Percentiles rank a stretch among this genome's conserved stretches.
phyloP scores from a whole-genome alignment of 78 protist species.

The Goniomonas avonlea region DNA sequence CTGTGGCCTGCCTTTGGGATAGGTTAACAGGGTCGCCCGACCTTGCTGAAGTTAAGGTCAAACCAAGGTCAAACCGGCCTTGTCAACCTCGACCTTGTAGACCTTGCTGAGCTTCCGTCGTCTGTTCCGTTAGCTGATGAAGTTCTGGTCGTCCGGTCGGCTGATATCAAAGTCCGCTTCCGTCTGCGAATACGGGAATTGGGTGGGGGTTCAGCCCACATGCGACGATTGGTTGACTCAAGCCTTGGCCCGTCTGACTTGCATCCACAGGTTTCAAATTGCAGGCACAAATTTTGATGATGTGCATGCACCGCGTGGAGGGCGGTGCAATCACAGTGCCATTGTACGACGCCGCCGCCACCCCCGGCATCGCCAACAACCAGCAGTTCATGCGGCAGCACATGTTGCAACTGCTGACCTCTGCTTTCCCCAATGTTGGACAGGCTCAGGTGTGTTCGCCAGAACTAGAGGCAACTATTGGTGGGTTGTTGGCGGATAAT shows the following conservation, averaged over 20 bases:
- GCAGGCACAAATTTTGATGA: conserved; percentile 33
- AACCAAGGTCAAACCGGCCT: too few species aligned
- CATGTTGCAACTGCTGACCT: background rate
- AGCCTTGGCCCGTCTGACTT: background rate
- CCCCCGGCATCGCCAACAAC: conserved; percentile 6
- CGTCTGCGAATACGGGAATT: background rate
- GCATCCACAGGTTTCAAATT: conserved; percentile 36
- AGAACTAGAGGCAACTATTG: background rate
- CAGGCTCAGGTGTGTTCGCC: background rate
- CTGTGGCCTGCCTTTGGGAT: too few species aligned
- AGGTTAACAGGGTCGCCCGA: too few species aligned
- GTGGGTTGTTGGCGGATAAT: background rate
- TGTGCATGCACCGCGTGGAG: conserved; percentile 4
- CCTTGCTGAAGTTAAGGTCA: too few species aligned
- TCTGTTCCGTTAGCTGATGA: conserved; percentile 1
- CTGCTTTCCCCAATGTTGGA: background rate
- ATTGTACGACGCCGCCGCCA: background rate
- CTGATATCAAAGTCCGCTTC: background rate
- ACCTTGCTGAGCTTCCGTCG: conserved; percentile 39
- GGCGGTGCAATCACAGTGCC: background rate
- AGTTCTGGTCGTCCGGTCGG: background rate
- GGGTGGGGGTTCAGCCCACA: background rate
- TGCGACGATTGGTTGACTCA: background rate
- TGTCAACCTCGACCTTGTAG: too few species aligned
- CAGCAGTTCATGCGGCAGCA: background rate